Evolutionary conservation across 2,329 filamentous ascomycete genomes (phyloP).

Genomic region (Aureobasidium subglaciale): DNA sequence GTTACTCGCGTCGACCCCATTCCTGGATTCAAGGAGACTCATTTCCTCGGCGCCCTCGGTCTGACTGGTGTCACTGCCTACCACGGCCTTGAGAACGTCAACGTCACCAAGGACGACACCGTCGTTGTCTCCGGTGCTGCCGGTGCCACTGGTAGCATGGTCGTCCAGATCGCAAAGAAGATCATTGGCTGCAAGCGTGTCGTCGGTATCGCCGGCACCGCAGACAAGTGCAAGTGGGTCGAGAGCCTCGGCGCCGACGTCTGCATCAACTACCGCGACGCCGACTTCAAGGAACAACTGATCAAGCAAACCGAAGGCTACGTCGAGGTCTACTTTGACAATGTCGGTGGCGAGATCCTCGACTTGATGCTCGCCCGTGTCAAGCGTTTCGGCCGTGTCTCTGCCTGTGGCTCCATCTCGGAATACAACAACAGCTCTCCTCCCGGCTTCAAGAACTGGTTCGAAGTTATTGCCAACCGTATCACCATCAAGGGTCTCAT

Average conservation of each 20-base stretch:
- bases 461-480: slow-evolving; percentile 29
- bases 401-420: slow-evolving; percentile 64
- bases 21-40: slow-evolving; percentile 34
- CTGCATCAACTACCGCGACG: slow-evolving; percentile 49
- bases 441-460: slow-evolving; percentile 31
- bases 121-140: slow-evolving; percentile 44
- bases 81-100: slow-evolving; percentile 38
- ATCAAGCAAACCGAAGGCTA: slow-evolving; percentile 41
- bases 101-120: slow-evolving; percentile 34
- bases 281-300: slow-evolving; percentile 42
- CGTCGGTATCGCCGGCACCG: slow-evolving; percentile 47
- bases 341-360: slow-evolving; percentile 65
- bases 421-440: slow-evolving; percentile 54
- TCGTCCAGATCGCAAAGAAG: slow-evolving; percentile 48
- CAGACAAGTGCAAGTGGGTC: slow-evolving; percentile 47
- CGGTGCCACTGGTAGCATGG: slow-evolving; percentile 43
- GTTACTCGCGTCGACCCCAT: slow-evolving; percentile 23
- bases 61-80: slow-evolving; percentile 41
- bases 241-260: slow-evolving; percentile 46
- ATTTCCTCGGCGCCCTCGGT: slow-evolving; percentile 43
- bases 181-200: slow-evolving; percentile 38
- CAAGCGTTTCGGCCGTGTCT: slow-evolving; percentile 54
- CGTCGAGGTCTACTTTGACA: slow-evolving; percentile 65
- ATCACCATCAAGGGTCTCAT: slow-evolving; percentile 30
- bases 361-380: slow-evolving; percentile 59